Conservation (phyloP, 2,329 filamentous ascomycete species). For the Metarhizium album region DNA sequence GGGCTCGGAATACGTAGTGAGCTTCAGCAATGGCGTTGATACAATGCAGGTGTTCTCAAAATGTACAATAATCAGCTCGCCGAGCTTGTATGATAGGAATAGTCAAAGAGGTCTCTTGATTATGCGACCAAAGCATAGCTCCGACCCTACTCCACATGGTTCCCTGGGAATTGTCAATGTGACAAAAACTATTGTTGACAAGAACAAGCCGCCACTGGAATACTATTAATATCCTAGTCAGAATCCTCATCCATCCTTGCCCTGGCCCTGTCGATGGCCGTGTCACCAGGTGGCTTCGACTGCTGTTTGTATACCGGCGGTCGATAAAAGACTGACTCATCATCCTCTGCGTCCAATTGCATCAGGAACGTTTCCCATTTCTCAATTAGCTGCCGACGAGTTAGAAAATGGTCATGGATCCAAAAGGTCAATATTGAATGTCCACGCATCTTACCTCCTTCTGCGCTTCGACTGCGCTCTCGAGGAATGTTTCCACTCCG, state of each 20-base stretch:
- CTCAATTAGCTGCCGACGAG: slow-evolving; percentile 49
- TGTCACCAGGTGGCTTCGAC: slow-evolving; percentile 41
- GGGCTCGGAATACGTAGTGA: not conserved
- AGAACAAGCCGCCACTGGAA: not conserved
- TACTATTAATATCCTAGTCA: slow-evolving; percentile 28
- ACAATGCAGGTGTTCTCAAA: slow-evolving; percentile 12
- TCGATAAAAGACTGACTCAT: slow-evolving; percentile 58
- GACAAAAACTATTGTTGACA: slow-evolving; percentile 1
- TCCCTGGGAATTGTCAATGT: slow-evolving; percentile 6
- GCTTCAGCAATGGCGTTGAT: not conserved
- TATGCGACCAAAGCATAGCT: slow-evolving; percentile 5
- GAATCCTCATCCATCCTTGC: slow-evolving; percentile 48
- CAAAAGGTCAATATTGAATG: not conserved
- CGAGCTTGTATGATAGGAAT: slow-evolving; percentile 24
- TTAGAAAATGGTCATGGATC: slow-evolving; percentile 11
- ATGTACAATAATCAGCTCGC: slow-evolving; percentile 24
- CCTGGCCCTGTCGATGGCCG: slow-evolving; percentile 48
- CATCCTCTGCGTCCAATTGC: slow-evolving; percentile 89
- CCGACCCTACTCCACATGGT: slow-evolving; percentile 3
- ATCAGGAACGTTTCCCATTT: slow-evolving; percentile 98
- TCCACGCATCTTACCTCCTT: slow-evolving; percentile 63
- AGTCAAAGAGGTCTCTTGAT: slow-evolving; percentile 15
- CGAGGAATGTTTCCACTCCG: slow-evolving; percentile 92
- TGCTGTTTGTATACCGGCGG: slow-evolving; percentile 45
- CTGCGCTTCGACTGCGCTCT: slow-evolving; percentile 94